Percentiles rank a stretch among this genome's conserved stretches.
phyloP scores from a whole-genome alignment of 805 yeast genomes.

The Starmerella vaccinii region DNA sequence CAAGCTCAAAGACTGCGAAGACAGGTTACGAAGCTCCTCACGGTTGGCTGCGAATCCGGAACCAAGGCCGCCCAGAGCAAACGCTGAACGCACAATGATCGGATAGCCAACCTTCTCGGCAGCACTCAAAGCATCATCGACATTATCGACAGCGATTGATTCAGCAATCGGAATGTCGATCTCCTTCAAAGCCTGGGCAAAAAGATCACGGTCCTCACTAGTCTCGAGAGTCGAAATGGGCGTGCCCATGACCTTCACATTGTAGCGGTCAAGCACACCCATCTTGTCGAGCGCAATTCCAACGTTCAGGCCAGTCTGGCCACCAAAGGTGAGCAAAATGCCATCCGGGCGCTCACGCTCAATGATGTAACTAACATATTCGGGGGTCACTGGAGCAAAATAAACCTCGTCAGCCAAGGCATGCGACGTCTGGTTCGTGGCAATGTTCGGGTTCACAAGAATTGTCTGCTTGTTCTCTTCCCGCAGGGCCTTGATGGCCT shows the following conservation, averaged over 20 bases:
- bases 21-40: conserved; percentile 72
- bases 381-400: conserved; percentile 93
- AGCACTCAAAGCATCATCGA: conserved; percentile 87
- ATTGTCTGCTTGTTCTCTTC: conserved; percentile 82
- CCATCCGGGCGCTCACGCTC: conserved; percentile 97
- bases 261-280: conserved; percentile 86
- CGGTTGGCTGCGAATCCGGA: conserved; percentile 89
- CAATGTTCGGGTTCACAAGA: conserved; percentile 89
- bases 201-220: conserved; percentile 94
- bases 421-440: conserved; percentile 93
- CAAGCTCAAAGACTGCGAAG: conserved; percentile 77
- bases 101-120: conserved; percentile 87
- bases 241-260: conserved; percentile 92
- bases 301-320: conserved; percentile 94
- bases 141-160: conserved; percentile 87
- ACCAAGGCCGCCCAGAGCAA: conserved; percentile 94
- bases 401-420: conserved; percentile 91
- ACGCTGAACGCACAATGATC: conserved; percentile 93
- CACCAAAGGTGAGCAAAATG: conserved; percentile 91
- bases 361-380: conserved; percentile 86
- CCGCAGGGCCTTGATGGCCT: conserved; percentile 88
- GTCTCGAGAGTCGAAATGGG: conserved; percentile 93
- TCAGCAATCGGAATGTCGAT: conserved; percentile 94
- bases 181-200: conserved; percentile 89
- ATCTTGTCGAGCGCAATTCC: conserved; percentile 90